Conservation (phyloP, 2,329 filamentous ascomycete genomes). For the Zasmidium cellare region DNA sequence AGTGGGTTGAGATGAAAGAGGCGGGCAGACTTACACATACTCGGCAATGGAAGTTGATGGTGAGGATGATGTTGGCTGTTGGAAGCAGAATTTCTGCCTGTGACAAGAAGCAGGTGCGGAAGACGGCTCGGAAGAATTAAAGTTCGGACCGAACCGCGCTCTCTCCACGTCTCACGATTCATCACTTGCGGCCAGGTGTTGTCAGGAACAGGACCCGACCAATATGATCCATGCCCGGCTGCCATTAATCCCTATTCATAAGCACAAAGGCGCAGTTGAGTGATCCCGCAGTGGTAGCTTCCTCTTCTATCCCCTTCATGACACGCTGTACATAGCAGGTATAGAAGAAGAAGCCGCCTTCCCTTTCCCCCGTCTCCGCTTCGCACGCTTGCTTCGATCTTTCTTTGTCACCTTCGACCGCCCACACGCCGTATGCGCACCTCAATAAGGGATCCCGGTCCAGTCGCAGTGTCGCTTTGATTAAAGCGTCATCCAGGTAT, state of each 20-base stretch:
- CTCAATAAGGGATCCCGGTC: constrained; percentile 18
- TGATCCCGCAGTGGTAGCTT: neutral
- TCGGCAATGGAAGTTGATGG: neutral
- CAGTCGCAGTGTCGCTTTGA: neutral
- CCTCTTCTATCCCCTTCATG: neutral
- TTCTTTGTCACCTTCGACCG: constrained; percentile 11
- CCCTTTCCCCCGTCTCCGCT: neutral
- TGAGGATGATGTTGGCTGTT: neutral
- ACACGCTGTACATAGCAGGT: constrained; percentile 3
- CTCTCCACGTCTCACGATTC: too few species aligned
- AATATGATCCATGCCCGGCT: neutral
- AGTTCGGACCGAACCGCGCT: too few species aligned
- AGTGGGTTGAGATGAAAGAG: constrained; percentile 2
- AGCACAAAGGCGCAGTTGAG: neutral
- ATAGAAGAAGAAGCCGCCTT: neutral
- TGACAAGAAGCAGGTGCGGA: neutral
- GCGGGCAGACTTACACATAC: constrained; percentile 6
- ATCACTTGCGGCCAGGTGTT: too few species aligned
- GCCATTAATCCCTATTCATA: neutral
- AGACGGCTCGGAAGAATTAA: too few species aligned
- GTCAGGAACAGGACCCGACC: neutral
- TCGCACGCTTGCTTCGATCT: neutral
- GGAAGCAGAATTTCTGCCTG: neutral
- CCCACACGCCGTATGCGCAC: constrained; percentile 11
- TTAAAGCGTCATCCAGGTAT: constrained; percentile 9